These are phyloP conservation scores for Dalbergia cochinchinensis DNA, from an alignment of 306 rosid species.

Conservation along the genomic window DNA sequence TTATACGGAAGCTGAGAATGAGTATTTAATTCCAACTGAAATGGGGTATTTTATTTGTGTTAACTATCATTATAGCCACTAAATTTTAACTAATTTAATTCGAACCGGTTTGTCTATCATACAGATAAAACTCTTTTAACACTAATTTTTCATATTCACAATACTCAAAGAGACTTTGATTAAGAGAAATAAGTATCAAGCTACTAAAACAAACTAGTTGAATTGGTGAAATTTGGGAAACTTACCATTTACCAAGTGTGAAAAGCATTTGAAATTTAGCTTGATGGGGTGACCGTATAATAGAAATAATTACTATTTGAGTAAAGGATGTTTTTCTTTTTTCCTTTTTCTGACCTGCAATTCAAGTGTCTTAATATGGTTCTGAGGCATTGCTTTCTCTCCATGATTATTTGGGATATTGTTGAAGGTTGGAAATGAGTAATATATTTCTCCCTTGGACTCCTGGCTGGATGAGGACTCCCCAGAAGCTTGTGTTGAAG, in stretches of 20 bases:
- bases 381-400: constrained; percentile 45
- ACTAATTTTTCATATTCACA: too few relatives aligned
- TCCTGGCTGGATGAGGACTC: constrained; percentile 64
- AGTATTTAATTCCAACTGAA: constrained; percentile 25
- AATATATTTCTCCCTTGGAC: constrained; percentile 55
- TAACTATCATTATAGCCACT: too few relatives aligned
- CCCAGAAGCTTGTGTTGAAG: constrained; percentile 62
- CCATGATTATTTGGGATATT: constrained; percentile 41
- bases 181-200: too few relatives aligned
- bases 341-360: constrained; percentile 47
- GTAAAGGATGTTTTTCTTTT: background rate
- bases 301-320: constrained; percentile 1
- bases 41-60: background rate
- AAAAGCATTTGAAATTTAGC: constrained; percentile 14
- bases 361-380: constrained; percentile 37
- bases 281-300: constrained; percentile 16
- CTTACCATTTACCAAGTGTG: too few relatives aligned
- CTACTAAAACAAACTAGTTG: too few relatives aligned
- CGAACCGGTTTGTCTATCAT: too few relatives aligned
- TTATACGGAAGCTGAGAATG: background rate
- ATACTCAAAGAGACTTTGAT: too few relatives aligned
- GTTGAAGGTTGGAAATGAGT: constrained; percentile 70
- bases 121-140: too few relatives aligned
- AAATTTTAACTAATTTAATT: too few relatives aligned
- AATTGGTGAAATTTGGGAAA: too few relatives aligned